Evolutionary conservation across 192 early-diverging fungal species (phyloP).

Genomic region (Coemansia sp.): DNA sequence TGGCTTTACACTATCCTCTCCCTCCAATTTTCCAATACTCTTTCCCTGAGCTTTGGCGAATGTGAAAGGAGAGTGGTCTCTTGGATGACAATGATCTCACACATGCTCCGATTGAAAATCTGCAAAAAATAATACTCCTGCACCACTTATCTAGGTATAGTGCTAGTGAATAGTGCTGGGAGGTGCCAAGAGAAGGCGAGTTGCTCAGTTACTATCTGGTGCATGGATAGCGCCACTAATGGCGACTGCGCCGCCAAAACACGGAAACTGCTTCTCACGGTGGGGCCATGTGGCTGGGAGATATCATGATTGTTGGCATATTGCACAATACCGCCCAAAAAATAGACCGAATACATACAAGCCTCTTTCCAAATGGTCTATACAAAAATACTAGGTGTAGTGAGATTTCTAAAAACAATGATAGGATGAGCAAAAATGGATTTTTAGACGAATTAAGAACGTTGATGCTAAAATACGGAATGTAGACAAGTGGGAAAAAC

Average conservation of each 20-base stretch:
- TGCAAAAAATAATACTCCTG: conserved; percentile 1
- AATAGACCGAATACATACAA: background rate
- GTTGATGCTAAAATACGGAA: conserved; percentile 6
- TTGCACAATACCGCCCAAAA: background rate
- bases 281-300: background rate
- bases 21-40: too few relatives aligned
- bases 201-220: background rate
- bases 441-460: conserved; percentile 3
- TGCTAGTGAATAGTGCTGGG: background rate
- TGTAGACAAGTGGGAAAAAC: background rate
- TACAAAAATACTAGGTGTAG: too few relatives aligned
- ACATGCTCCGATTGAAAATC: background rate
- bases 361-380: background rate
- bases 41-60: too few relatives aligned
- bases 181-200: background rate
- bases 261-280: background rate
- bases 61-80: background rate
- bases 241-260: background rate
- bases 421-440: background rate
- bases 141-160: background rate
- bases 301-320: background rate
- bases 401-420: too few relatives aligned
- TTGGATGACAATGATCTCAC: background rate
- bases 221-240: background rate
- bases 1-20: too few relatives aligned